Evolutionary conservation across 2,329 filamentous ascomycete species (phyloP).

Genomic region (Fonsecaea pedrosoi): DNA sequence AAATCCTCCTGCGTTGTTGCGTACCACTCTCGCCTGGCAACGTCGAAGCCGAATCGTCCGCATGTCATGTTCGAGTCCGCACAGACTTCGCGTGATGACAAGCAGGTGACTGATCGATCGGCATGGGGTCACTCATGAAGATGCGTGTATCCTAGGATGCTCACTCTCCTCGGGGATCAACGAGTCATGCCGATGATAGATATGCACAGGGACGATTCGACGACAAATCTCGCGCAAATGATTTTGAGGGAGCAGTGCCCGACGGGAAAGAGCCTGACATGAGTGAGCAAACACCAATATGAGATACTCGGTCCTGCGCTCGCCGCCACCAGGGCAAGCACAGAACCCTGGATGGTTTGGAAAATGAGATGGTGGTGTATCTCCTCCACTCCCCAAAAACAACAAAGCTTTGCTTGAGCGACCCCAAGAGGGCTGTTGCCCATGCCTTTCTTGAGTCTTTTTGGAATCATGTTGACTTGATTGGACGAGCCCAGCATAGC

Average conservation of each 20-base stretch:
- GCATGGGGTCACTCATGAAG: not conserved
- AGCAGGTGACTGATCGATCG: not conserved
- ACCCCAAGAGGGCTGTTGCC: not conserved
- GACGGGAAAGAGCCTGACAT: not conserved
- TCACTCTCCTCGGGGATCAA: not conserved
- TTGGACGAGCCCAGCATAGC: not conserved
- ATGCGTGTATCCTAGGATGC: not conserved
- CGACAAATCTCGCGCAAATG: constrained; percentile 5
- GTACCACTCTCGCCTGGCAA: not conserved
- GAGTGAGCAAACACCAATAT: not conserved
- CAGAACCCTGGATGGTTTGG: too few relatives aligned
- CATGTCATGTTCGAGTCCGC: not conserved
- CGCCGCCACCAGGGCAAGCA: not conserved
- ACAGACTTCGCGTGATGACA: not conserved
- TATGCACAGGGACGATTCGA: not conserved
- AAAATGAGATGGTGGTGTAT: not conserved
- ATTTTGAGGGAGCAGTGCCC: not conserved
- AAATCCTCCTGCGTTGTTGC: too few relatives aligned
- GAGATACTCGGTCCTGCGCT: not conserved
- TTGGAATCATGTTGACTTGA: not conserved
- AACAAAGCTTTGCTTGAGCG: too few relatives aligned
- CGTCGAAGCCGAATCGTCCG: not conserved
- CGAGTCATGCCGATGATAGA: not conserved
- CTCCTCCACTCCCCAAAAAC: not conserved
- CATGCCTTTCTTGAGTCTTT: not conserved